phyloP scores from a whole-genome alignment of 805 yeast genomes.

The Teunomyces tritomae region DNA sequence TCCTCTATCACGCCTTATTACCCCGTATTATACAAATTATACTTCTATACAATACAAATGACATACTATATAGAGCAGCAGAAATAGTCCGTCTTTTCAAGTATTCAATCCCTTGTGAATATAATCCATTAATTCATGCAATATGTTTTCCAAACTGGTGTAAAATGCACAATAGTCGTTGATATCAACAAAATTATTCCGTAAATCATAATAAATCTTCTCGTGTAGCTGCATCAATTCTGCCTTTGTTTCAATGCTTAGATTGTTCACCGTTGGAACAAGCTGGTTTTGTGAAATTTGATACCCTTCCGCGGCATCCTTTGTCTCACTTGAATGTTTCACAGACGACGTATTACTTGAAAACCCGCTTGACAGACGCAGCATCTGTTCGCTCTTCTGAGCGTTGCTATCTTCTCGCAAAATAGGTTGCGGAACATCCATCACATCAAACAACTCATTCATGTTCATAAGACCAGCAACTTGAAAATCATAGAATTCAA shows the following conservation, averaged over 20 bases:
- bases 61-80: neutral
- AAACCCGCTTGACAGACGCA: neutral
- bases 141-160: slow-evolving; percentile 37
- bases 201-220: slow-evolving; percentile 39
- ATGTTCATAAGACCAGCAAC: slow-evolving; percentile 37
- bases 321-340: neutral
- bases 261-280: neutral
- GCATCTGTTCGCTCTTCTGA: neutral
- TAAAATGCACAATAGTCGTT: slow-evolving; percentile 46
- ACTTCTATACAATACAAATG: neutral
- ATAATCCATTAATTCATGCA: slow-evolving; percentile 39
- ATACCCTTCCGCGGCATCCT: neutral
- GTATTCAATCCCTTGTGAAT: slow-evolving; percentile 15
- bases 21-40: neutral
- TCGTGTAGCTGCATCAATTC: slow-evolving; percentile 35
- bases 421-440: slow-evolving; percentile 45
- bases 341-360: neutral
- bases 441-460: slow-evolving; percentile 39
- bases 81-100: neutral
- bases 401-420: neutral
- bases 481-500: slow-evolving; percentile 42
- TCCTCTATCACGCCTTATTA: neutral
- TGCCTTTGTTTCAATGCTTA: slow-evolving; percentile 14
- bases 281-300: neutral
- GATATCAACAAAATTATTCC: slow-evolving; percentile 42